Conservation (phyloP, 139 green algal species). For the Chlamydomonas incerta region DNA sequence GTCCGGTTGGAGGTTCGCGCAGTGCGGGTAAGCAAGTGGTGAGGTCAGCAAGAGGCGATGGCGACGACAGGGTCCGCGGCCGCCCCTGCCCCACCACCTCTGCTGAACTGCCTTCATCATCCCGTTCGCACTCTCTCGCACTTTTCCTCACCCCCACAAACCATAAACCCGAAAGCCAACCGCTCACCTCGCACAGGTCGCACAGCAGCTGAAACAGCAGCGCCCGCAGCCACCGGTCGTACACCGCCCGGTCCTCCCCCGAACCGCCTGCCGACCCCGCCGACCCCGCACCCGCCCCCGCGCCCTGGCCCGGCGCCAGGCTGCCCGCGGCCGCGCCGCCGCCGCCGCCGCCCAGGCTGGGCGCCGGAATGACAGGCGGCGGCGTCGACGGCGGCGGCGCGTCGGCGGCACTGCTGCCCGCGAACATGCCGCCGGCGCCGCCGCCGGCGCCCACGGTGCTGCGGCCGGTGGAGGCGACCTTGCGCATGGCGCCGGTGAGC, state of each 20-base stretch:
- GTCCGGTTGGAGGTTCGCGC: too few species aligned
- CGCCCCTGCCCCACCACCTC: too few species aligned
- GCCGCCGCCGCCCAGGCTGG: background rate
- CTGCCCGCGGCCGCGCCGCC: background rate
- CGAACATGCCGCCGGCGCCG: background rate
- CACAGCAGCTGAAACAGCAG: conserved; percentile 74
- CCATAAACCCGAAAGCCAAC: too few species aligned
- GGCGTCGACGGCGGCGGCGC: background rate
- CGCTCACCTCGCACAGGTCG: conserved; percentile 58
- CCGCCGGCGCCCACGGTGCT: too few species aligned
- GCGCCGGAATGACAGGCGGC: background rate
- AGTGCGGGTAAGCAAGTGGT: too few species aligned
- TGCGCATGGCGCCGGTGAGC: too few species aligned
- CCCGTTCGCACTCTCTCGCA: too few species aligned
- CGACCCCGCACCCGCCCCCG: background rate
- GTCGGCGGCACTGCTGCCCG: background rate
- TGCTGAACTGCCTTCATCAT: too few species aligned
- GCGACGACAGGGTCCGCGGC: too few species aligned
- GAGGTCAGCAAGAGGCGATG: too few species aligned
- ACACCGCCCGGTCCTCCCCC: background rate
- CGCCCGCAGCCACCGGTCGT: conserved; percentile 72
- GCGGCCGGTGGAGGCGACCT: too few species aligned
- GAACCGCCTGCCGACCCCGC: background rate
- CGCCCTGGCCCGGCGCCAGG: background rate
- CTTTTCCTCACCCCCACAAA: too few species aligned